Percentiles rank a stretch among this genome's conserved stretches.
phyloP scores from a whole-genome alignment of 2,329 filamentous ascomycete genomes.

The Pleurostoma richardsiae region DNA sequence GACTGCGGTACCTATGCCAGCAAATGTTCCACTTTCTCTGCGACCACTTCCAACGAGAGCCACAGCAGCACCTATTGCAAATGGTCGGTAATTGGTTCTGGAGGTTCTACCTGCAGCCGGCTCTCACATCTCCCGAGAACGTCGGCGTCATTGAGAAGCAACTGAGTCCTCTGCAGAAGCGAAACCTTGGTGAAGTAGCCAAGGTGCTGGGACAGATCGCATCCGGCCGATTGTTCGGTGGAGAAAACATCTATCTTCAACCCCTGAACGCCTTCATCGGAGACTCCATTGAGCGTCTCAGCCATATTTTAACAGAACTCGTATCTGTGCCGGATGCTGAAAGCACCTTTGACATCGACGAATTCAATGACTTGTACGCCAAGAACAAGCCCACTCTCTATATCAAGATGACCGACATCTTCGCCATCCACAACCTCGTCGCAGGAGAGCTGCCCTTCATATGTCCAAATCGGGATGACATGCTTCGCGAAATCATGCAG shows the following conservation, averaged over 20 bases:
- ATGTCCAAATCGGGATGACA: slow-evolving; percentile 77
- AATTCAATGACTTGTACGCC: slow-evolving; percentile 96
- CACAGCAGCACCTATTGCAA: slow-evolving; percentile 72
- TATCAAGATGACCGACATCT: slow-evolving; percentile 97
- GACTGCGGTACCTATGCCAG: slow-evolving; percentile 80
- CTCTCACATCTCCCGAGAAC: slow-evolving; percentile 83
- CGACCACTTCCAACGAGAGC: slow-evolving; percentile 73
- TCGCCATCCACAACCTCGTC: slow-evolving; percentile 88
- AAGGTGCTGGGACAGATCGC: slow-evolving; percentile 89
- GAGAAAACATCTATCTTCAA: slow-evolving; percentile 92
- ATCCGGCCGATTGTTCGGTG: slow-evolving; percentile 83
- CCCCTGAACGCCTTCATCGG: slow-evolving; percentile 88
- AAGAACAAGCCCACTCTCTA: slow-evolving; percentile 97
- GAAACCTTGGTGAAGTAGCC: slow-evolving; percentile 83
- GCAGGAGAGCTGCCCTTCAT: slow-evolving; percentile 72
- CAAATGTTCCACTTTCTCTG: slow-evolving; percentile 79
- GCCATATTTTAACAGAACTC: slow-evolving; percentile 68
- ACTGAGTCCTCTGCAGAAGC: slow-evolving; percentile 85
- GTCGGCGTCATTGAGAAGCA: slow-evolving; percentile 89
- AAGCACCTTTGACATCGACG: slow-evolving; percentile 93
- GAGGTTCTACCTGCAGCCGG: slow-evolving; percentile 89
- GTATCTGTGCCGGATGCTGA: slow-evolving; percentile 85
- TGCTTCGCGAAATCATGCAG: slow-evolving; percentile 84
- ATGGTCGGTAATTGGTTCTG: slow-evolving; percentile 88
- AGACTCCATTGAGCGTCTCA: slow-evolving; percentile 76